Conservation (phyloP, 2,329 filamentous ascomycete species). For the Aspergillus sp. region DNA sequence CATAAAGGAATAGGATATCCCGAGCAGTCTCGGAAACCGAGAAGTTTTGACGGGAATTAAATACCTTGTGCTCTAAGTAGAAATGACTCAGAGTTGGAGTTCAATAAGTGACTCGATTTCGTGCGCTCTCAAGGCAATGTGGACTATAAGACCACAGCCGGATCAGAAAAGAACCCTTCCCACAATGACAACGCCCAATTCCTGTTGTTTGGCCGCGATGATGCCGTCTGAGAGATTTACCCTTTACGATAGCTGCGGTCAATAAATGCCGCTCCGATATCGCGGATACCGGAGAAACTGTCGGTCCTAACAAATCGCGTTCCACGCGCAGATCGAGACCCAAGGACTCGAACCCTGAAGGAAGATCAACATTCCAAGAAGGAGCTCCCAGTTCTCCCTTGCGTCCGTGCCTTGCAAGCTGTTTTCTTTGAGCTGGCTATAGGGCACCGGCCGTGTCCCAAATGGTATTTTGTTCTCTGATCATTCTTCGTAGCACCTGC, state of each 20-base stretch:
- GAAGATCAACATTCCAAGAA: conserved; percentile 16
- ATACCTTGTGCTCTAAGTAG: background rate
- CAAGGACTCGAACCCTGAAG: conserved; percentile 5
- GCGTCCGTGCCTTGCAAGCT: conserved; percentile 14
- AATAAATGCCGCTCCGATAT: conserved; percentile 25
- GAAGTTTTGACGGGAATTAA: background rate
- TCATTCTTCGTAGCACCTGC: conserved; percentile 10
- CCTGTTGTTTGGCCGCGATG: conserved; percentile 1
- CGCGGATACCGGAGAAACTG: conserved; percentile 34
- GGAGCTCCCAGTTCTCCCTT: conserved; percentile 22
- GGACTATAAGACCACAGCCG: conserved; percentile 7
- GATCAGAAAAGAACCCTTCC: background rate
- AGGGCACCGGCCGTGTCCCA: conserved; percentile 10
- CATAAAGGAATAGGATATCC: background rate
- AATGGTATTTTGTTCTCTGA: conserved; percentile 31
- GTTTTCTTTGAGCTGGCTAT: background rate
- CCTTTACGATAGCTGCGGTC: conserved; percentile 5
- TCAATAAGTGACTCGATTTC: background rate
- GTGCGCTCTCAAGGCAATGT: conserved; percentile 2
- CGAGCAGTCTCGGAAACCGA: background rate
- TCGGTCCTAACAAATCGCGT: conserved; percentile 20
- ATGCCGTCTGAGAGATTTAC: conserved; percentile 1
- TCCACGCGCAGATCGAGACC: conserved; percentile 18
- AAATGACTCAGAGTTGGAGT: conserved; percentile 12
- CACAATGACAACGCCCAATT: background rate